Conservation (phyloP, 1,284 basidiomycete genomes). For the Ganoderma meredithae region DNA sequence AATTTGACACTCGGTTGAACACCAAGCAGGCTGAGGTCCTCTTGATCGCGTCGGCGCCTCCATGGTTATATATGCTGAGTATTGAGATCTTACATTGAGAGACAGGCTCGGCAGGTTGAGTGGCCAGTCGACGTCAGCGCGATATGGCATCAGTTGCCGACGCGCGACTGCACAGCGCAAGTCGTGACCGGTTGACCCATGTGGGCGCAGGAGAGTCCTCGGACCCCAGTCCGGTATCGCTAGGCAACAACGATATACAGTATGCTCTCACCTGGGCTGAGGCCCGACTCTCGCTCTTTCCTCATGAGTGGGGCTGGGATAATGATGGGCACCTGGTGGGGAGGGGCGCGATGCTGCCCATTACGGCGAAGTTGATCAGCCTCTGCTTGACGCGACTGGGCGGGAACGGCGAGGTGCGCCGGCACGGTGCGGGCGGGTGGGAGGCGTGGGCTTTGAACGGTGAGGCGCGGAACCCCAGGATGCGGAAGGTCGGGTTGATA, state of each 20-base stretch:
- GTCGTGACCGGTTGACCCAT: neutral
- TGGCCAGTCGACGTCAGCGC: neutral
- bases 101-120: conserved; percentile 1
- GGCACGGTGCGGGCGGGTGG: neutral
- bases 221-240: neutral
- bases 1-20: neutral
- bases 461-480: neutral
- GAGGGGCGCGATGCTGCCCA: neutral
- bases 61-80: conserved; percentile 1
- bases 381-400: neutral
- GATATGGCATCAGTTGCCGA: neutral
- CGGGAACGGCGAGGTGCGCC: neutral
- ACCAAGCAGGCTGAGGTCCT: neutral
- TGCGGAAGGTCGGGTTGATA: neutral
- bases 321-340: neutral
- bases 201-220: neutral
- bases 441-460: neutral
- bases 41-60: neutral
- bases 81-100: neutral
- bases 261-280: neutral
- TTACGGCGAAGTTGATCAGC: neutral
- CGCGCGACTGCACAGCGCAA: neutral
- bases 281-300: neutral
- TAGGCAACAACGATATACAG: conserved; percentile 5
- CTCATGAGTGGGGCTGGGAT: neutral